Evolutionary conservation across 768 basidiomycete genomes (phyloP).

Genomic region (Suillus subluteus): DNA sequence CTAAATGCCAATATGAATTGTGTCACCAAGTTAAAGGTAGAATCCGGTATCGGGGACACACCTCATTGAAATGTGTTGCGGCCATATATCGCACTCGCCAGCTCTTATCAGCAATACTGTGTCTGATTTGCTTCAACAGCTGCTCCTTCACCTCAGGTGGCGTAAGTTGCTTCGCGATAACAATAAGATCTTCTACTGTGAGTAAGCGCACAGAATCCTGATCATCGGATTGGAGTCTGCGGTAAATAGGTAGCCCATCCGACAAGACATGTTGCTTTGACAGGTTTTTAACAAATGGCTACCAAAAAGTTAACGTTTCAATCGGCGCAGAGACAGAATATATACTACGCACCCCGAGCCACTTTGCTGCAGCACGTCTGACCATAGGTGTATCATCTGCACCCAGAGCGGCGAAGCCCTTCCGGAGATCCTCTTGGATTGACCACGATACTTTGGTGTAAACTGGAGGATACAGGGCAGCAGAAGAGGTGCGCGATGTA

Average conservation of each 20-base stretch:
- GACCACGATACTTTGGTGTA: constrained; percentile 77
- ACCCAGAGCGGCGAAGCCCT: constrained; percentile 79
- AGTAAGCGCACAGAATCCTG: constrained; percentile 96
- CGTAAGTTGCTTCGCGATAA: constrained; percentile 82
- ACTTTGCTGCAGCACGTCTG: constrained; percentile 92
- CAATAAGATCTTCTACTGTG: constrained; percentile 95
- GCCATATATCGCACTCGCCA: constrained; percentile 99
- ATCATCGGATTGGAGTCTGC: constrained; percentile 92
- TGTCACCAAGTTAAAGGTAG: not conserved
- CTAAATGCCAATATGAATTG: constrained; percentile 39
- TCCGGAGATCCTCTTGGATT: constrained; percentile 86
- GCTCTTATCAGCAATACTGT: constrained; percentile 92
- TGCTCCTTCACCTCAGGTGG: constrained; percentile 92
- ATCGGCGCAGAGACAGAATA: constrained; percentile 12
- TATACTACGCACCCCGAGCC: constrained; percentile 79
- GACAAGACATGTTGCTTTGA: constrained; percentile 79
- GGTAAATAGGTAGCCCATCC: constrained; percentile 91
- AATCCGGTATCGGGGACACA: constrained; percentile 31
- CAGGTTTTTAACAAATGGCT: constrained; percentile 83
- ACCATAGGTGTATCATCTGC: constrained; percentile 99
- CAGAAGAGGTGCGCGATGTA: constrained; percentile 95
- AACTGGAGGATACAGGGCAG: constrained; percentile 89
- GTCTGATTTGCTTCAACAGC: constrained; percentile 83
- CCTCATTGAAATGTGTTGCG: constrained; percentile 96
- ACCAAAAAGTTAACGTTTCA: constrained; percentile 17